Conservation (phyloP, 2,329 filamentous ascomycete genomes). For the Daldinia sp. region DNA sequence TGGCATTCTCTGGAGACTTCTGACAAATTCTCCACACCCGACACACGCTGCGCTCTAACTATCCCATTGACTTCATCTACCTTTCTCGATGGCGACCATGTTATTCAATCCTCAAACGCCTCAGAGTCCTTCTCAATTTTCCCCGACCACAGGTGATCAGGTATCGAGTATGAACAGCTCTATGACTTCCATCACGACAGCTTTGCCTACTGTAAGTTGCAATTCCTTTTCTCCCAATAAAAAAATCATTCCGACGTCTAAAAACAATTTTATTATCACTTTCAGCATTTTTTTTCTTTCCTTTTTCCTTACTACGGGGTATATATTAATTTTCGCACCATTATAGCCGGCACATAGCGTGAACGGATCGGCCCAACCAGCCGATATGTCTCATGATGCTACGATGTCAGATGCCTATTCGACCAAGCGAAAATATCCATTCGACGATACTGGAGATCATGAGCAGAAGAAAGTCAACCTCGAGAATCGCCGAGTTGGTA, state of each 20-base stretch:
- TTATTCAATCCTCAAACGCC: slow-evolving; percentile 76
- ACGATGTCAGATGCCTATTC: slow-evolving; percentile 65
- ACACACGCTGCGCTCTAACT: slow-evolving; percentile 36
- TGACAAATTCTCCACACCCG: slow-evolving; percentile 31
- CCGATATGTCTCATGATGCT: slow-evolving; percentile 58
- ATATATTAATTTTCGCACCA: slow-evolving; percentile 23
- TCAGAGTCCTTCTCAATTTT: slow-evolving; percentile 74
- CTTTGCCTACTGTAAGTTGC: slow-evolving; percentile 64
- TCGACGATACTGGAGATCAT: slow-evolving; percentile 68
- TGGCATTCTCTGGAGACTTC: slow-evolving; percentile 25
- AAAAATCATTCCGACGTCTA: not conserved
- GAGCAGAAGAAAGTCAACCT: slow-evolving; percentile 72
- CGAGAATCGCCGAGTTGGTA: slow-evolving; percentile 71
- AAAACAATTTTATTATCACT: not conserved
- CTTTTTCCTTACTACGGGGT: not conserved
- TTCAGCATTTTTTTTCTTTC: not conserved
- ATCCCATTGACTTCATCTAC: slow-evolving; percentile 26
- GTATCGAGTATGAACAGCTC: slow-evolving; percentile 64
- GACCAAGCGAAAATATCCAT: slow-evolving; percentile 71
- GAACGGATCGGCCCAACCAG: slow-evolving; percentile 48
- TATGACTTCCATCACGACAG: slow-evolving; percentile 63
- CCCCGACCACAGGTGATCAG: slow-evolving; percentile 66
- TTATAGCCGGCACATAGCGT: slow-evolving; percentile 50
- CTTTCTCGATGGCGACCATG: slow-evolving; percentile 63
- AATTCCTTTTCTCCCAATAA: not conserved